A percentile compares a stretch with the other conserved stretches of the same genome.
These are phyloP conservation scores for Linnemannia elongata DNA, from an alignment of 192 early-diverging fungal genomes.

Conservation along the genomic window DNA sequence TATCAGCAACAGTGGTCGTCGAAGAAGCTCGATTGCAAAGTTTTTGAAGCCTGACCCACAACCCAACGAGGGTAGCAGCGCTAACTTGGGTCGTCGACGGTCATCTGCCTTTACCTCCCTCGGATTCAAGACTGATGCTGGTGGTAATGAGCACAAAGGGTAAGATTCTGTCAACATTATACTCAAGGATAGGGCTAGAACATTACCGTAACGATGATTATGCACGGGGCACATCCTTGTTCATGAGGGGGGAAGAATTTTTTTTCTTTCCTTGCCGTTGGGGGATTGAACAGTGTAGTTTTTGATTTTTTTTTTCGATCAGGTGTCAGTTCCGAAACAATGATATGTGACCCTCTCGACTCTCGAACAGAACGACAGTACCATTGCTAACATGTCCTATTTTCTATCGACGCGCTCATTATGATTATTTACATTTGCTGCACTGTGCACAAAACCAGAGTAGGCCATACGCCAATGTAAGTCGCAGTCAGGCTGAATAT, in stretches of 20 bases:
- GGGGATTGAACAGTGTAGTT: background rate
- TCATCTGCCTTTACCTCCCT: slow-evolving; percentile 7
- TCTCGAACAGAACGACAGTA: background rate
- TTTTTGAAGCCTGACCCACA: background rate
- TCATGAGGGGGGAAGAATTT: background rate
- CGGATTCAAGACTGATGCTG: slow-evolving; percentile 13
- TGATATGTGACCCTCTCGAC: too few relatives aligned
- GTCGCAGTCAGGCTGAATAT: slow-evolving; percentile 12
- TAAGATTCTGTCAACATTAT: background rate
- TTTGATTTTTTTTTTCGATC: background rate
- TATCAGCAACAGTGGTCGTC: background rate
- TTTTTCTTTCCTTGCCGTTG: background rate
- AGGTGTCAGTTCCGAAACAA: background rate
- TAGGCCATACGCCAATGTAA: slow-evolving; percentile 26
- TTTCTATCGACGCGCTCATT: background rate
- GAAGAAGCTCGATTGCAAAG: slow-evolving; percentile 1
- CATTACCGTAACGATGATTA: background rate
- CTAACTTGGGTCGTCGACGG: slow-evolving; percentile 19
- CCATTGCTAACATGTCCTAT: background rate
- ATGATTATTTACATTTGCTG: too few relatives aligned
- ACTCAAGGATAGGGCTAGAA: background rate
- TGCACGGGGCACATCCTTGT: background rate
- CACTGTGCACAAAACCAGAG: too few relatives aligned
- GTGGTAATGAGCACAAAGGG: slow-evolving; percentile 23
- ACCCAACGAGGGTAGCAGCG: background rate